A percentile compares a stretch with the other conserved stretches of the same genome.
These are phyloP conservation scores for Rhizopogon vulgaris DNA, from an alignment of 768 basidiomycete species.

Conservation along the genomic window DNA sequence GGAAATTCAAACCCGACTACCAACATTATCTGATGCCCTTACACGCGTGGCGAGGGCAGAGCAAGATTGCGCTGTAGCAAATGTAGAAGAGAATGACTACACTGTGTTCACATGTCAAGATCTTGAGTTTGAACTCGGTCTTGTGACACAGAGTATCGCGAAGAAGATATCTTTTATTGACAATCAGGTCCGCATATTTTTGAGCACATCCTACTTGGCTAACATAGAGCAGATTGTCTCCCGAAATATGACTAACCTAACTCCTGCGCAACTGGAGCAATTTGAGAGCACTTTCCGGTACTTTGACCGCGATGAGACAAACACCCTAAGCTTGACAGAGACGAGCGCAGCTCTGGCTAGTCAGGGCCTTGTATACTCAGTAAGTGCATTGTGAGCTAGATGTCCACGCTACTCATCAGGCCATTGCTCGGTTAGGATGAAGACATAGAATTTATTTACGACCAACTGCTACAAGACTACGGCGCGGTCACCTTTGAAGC, in stretches of 20 bases:
- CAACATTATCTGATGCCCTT: constrained; percentile 54
- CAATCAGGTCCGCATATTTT: constrained; percentile 62
- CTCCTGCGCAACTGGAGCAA: constrained; percentile 92
- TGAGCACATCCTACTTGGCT: not conserved
- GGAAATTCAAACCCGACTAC: constrained; percentile 61
- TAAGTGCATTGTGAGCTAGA: constrained; percentile 23
- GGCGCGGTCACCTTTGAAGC: constrained; percentile 91
- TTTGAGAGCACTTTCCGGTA: constrained; percentile 97
- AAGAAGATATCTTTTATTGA: constrained; percentile 96
- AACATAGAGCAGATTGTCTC: constrained; percentile 69
- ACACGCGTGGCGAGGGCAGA: constrained; percentile 58
- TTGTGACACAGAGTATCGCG: constrained; percentile 71
- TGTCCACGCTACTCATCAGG: not conserved
- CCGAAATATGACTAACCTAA: constrained; percentile 88
- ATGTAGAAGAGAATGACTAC: constrained; percentile 96
- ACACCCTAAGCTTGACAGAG: constrained; percentile 78
- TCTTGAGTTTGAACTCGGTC: constrained; percentile 81
- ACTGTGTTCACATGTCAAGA: constrained; percentile 88
- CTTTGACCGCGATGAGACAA: constrained; percentile 91
- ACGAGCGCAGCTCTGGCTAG: constrained; percentile 94
- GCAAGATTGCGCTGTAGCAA: constrained; percentile 73
- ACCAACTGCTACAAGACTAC: constrained; percentile 71
- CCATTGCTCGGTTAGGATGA: constrained; percentile 50
- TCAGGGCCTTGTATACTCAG: constrained; percentile 88
- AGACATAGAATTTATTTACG: constrained; percentile 80